Conservation (phyloP, 2,329 filamentous ascomycete genomes). For the Arthrobotrys sinensis region DNA sequence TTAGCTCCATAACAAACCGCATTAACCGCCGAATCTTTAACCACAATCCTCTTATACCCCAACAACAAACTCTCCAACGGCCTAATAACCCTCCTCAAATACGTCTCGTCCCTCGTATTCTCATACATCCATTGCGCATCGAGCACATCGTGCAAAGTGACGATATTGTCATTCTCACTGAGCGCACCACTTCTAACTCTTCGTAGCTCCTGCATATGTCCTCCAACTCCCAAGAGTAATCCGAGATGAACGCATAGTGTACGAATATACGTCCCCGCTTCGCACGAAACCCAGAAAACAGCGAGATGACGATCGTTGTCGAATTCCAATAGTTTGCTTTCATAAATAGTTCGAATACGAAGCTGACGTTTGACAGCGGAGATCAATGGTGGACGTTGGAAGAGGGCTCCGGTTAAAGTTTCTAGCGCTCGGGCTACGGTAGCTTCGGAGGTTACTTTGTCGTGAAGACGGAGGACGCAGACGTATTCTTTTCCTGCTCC, state of each 20-base stretch:
- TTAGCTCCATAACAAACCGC: constrained; percentile 99
- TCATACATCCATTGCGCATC: constrained; percentile 97
- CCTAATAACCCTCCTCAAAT: constrained; percentile 89
- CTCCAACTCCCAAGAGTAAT: constrained; percentile 83
- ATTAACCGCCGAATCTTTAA: constrained; percentile 97
- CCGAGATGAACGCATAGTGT: constrained; percentile 96
- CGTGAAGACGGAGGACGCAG: constrained; percentile 93
- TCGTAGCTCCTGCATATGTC: constrained; percentile 97
- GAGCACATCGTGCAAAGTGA: constrained; percentile 94
- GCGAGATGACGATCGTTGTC: constrained; percentile 97
- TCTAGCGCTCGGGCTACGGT: constrained; percentile 95
- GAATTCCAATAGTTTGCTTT: constrained; percentile 93
- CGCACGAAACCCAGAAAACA: constrained; percentile 99
- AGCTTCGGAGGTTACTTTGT: constrained; percentile 91
- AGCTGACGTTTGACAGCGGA: constrained; percentile 99
- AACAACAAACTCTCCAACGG: constrained; percentile 93
- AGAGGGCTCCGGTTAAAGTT: constrained; percentile 94
- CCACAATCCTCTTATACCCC: constrained; percentile 95
- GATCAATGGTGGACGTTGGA: constrained; percentile 96
- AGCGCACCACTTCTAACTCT: constrained; percentile 95
- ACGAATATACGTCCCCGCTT: constrained; percentile 98
- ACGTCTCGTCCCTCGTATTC: constrained; percentile 94
- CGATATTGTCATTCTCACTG: constrained; percentile 89
- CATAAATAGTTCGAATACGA: constrained; percentile 97
- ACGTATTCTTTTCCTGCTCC: constrained; percentile 99